These are phyloP conservation scores for Lecanicillium sp. DNA, from an alignment of 2,329 filamentous ascomycete species.

Conservation along the genomic window DNA sequence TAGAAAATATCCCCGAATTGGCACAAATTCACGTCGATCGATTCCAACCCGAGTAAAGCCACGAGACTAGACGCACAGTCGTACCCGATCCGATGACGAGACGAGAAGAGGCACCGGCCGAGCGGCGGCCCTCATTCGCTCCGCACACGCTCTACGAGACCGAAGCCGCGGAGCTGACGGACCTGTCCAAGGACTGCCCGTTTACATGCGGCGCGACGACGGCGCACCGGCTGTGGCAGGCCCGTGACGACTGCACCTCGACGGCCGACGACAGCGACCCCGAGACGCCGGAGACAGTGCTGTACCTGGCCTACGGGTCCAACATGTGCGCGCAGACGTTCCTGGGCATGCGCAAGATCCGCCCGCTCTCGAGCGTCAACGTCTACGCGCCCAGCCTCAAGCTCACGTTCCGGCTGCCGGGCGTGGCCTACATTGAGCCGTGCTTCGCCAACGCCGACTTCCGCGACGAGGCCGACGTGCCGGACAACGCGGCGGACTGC, in stretches of 20 bases:
- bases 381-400: constrained; percentile 73
- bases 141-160: constrained; percentile 21
- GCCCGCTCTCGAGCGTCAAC: constrained; percentile 72
- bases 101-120: background rate
- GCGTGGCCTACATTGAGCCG: constrained; percentile 79
- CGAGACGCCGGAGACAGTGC: constrained; percentile 44
- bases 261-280: constrained; percentile 19
- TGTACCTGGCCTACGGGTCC: constrained; percentile 87
- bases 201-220: constrained; percentile 26
- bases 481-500: background rate
- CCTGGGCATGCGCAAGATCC: constrained; percentile 68
- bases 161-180: constrained; percentile 14
- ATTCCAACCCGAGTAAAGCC: background rate
- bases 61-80: background rate
- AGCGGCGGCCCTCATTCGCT: constrained; percentile 1
- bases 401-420: constrained; percentile 80
- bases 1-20: background rate
- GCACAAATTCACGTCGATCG: background rate
- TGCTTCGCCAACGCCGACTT: constrained; percentile 81
- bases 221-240: constrained; percentile 23
- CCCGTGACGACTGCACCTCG: constrained; percentile 18
- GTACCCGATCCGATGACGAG: background rate
- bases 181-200: constrained; percentile 22
- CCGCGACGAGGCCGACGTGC: constrained; percentile 30
- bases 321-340: constrained; percentile 81